Conservation (phyloP, 139 green algal genomes). For the Limnomonas spitsbergensis region DNA sequence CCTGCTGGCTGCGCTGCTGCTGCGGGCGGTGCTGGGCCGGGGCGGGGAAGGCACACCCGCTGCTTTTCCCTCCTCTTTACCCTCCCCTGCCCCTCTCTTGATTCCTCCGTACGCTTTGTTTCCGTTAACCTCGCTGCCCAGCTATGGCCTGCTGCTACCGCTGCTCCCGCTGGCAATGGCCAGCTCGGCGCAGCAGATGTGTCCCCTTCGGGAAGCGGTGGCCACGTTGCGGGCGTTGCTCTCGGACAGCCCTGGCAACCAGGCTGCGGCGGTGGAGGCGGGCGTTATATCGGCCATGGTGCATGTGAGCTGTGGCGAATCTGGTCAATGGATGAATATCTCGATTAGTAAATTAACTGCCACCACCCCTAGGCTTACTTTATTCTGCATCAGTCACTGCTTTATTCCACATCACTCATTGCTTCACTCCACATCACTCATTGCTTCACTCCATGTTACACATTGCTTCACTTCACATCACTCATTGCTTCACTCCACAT, state of each 20-base stretch:
- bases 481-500: no score
- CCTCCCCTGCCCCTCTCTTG: not conserved
- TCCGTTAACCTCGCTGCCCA: not conserved
- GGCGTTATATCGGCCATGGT: slow-evolving; percentile 30
- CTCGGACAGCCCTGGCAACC: slow-evolving; percentile 24
- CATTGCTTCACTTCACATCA: no score
- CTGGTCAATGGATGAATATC: not conserved
- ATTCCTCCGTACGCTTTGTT: not conserved
- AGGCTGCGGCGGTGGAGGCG: slow-evolving; percentile 13
- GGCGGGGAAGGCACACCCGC: not conserved
- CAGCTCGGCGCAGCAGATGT: slow-evolving; percentile 34
- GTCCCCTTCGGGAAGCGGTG: slow-evolving; percentile 31
- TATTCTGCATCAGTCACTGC: no score
- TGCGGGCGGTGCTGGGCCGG: slow-evolving; percentile 16
- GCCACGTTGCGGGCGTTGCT: slow-evolving; percentile 30
- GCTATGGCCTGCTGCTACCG: slow-evolving; percentile 45
- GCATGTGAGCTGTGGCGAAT: slow-evolving; percentile 15
- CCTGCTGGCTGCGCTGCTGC: slow-evolving; percentile 29
- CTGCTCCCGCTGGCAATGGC: slow-evolving; percentile 17
- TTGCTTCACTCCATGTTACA: no score
- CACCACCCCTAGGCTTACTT: no score
- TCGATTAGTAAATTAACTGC: no score
- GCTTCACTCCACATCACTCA: no score
- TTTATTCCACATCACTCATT: no score
- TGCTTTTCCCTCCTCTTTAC: not conserved